Base-by-base conservation (phyloP, 1,284 basidiomycete genomes). In the Sporisorium iseilematis-ciliati region DNA sequence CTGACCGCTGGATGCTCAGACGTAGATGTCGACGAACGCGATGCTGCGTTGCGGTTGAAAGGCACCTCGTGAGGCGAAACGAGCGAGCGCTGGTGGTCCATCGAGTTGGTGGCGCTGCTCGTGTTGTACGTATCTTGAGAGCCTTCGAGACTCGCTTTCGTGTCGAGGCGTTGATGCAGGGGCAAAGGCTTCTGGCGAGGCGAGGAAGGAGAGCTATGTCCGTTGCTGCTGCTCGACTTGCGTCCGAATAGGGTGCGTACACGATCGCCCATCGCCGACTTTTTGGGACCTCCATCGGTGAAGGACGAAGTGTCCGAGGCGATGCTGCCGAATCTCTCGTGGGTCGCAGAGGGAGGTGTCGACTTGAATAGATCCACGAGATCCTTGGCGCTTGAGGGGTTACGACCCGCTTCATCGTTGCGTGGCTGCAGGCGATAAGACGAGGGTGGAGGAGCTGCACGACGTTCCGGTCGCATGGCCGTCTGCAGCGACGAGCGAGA, bases 361-460 rank as follows among this genome's bases (percentile, higher is more conserved):
- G 77, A 68, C 23, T 64, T 75, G 63, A 79, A 68, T 4, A 80
- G 54, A n/a, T 79, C 77, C 7, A 74, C 68, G 14, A 80, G 73
- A 8, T 80, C 78, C 48, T 66, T 65, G 20, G 53, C 40, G 0
- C 56, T 43, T 21, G 73, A 65, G 4, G 43, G 8, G 11, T 20
- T 49, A 45, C 67, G 63, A 21, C 67, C 64, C 14, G 20, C 23
- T 20, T 75, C 57, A 25, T 57, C 55, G 33, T 70, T 64, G 31
- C 77, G 74, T 12, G 77, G 64, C 56, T 77, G 70, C 51, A 79
- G 56, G 8, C 69, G 68, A 55, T 76, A 76, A 26, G 74, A 72
- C 2, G 74, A 76, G 16, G 74, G 74, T 12, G 73, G 73, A 6
- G 68, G 74, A 18, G 74, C 65, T 8, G 56, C 58, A 33, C 55